Evolutionary conservation across 148 eudicot genomes (phyloP), one percentile per base, ranked within the genome.

Genomic region (Camellia lanceoleosa): DNA sequence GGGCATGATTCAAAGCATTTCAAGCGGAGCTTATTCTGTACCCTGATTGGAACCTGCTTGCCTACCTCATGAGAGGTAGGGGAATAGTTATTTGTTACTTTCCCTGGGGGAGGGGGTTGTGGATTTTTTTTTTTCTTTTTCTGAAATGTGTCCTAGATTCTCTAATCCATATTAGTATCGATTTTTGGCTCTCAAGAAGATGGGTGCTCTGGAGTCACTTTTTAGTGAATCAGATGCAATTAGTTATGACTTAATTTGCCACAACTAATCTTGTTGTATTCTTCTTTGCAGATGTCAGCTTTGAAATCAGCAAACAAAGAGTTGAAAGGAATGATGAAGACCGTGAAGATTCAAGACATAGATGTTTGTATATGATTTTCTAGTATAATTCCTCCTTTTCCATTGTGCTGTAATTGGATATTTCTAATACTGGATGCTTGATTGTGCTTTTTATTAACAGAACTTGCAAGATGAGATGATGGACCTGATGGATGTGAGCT

Each of bases 271-370:
- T 54, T 82, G 7, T 77, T 76, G 44, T 54, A 47, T 69, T 64
- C 52, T 79, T 74, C 52, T 79, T 74, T 77, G 19, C 94, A 96
- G 99, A 91, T 94, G 98, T 69, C 98, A 59, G 98, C 98, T 19
- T 67, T 96, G 84, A 94, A 96, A 87, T 89, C 97, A 60, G 99
- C 99, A 73, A 96, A 94, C 83, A 90, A 94, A 78, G 97, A 94
- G 68, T 88, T 94, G 84, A 94, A 96, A 89, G 99, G 98, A 88
- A 94, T 96, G 99, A 96, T 96, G 98, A 94, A 94, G 87, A 90
- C 93, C 4, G 99, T 96, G 77, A 93, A 93, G 85, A 84, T 96
- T 84, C 90, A 96, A 86, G 99, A 96, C 69, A 90, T 93, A 44
- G 98, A 96, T 85, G 99, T 95, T 51, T 80, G 97, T 87, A 68